Percentiles rank a stretch among this genome's conserved stretches.
These are phyloP conservation scores for Andrographis paniculata DNA, from an alignment of 305 asterid genomes.

Conservation along the genomic window DNA sequence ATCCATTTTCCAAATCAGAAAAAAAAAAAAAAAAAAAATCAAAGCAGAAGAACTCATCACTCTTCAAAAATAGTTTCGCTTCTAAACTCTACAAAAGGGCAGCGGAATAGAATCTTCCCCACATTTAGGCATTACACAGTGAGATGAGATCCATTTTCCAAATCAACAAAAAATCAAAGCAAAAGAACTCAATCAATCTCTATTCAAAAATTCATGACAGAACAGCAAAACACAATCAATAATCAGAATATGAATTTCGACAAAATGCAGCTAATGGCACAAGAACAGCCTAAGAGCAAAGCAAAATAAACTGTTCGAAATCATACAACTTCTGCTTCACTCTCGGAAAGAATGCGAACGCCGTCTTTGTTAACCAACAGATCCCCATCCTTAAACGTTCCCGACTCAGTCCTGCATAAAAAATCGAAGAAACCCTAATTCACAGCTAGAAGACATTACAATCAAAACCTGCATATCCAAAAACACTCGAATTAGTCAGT, in stretches of 20 bases:
- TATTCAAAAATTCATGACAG: no score
- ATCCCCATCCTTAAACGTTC: constrained; percentile 96
- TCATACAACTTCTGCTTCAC: constrained; percentile 66
- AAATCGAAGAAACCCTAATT: constrained; percentile 12
- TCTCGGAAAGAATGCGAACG: constrained; percentile 71
- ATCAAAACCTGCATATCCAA: neutral
- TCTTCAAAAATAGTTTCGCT: no score
- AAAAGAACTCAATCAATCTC: no score
- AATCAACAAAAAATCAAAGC: neutral
- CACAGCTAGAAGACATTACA: neutral
- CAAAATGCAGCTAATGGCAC: constrained; percentile 16
- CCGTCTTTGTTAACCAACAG: constrained; percentile 91
- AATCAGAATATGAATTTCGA: neutral
- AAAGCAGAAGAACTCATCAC: no score
- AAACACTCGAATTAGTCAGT: constrained; percentile 4
- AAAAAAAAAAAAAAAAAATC: no score
- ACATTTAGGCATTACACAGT: no score
- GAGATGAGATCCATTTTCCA: constrained; percentile 5
- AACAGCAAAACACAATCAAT: neutral
- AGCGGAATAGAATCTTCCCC: no score
- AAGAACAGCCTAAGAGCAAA: constrained; percentile 6
- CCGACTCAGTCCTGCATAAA: constrained; percentile 72
- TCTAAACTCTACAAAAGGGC: no score
- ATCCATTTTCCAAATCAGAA: no score
- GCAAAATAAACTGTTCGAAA: neutral